phyloP scores from a whole-genome alignment of 2,329 filamentous ascomycete genomes.

The Knufia fluminis region DNA sequence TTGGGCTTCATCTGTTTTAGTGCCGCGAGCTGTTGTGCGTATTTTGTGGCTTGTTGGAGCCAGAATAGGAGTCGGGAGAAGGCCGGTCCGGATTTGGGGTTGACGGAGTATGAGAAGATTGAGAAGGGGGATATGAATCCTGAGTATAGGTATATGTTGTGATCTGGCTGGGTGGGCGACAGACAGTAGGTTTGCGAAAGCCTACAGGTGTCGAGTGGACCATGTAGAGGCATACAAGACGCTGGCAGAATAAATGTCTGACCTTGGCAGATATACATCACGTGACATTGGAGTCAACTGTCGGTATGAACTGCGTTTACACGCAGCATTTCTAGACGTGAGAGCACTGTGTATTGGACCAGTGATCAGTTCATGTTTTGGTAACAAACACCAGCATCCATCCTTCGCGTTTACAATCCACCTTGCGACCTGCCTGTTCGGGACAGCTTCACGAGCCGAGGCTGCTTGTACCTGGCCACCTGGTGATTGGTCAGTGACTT shows the following conservation, averaged over 20 bases:
- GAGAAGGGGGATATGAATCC: constrained; percentile 23
- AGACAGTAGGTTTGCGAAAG: no score
- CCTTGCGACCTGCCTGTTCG: neutral
- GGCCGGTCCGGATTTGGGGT: constrained; percentile 16
- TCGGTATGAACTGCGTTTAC: no score
- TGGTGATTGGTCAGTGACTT: neutral
- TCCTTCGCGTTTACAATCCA: no score
- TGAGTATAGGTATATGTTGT: constrained; percentile 22
- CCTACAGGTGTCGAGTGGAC: no score
- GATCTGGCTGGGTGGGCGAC: constrained; percentile 14
- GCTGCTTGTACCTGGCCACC: neutral
- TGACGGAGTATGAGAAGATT: constrained; percentile 24
- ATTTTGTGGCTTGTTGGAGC: constrained; percentile 29
- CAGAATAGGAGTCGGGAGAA: constrained; percentile 35
- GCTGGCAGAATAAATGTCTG: no score
- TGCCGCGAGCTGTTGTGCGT: constrained; percentile 27
- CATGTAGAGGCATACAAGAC: no score
- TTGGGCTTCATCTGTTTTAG: constrained; percentile 23
- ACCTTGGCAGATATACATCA: no score
- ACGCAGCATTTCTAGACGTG: no score
- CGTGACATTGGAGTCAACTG: no score
- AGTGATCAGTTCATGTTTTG: no score
- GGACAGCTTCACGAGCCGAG: neutral
- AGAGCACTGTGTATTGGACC: no score
- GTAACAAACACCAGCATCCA: no score